A percentile compares a stretch with the other conserved stretches of the same genome.
Evolutionary conservation across 495 filamentous ascomycete species (phyloP).

Genomic region (Penicillium lagena): DNA sequence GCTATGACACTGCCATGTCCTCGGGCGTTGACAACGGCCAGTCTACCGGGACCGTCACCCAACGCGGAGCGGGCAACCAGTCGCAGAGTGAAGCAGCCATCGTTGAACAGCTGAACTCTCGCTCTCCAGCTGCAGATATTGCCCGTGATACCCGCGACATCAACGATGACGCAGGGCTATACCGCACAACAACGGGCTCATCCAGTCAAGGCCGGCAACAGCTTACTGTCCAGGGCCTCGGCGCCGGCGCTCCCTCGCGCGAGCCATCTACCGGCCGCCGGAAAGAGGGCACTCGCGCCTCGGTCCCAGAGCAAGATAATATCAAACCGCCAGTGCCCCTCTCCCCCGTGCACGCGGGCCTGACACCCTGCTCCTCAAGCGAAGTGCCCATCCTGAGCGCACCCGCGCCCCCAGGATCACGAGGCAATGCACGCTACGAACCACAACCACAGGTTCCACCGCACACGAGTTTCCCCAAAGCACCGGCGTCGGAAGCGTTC

Average conservation of each 20-base stretch:
- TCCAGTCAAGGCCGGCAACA: constrained; percentile 14
- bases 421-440: constrained; percentile 19
- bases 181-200: constrained; percentile 22
- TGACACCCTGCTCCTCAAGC: constrained; percentile 16
- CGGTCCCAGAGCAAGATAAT: constrained; percentile 6
- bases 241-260: constrained; percentile 22
- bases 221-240: constrained; percentile 15
- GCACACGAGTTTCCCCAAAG: constrained; percentile 1
- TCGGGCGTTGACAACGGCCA: constrained; percentile 29
- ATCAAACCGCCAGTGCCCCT: constrained; percentile 7
- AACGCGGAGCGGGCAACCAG: constrained; percentile 23
- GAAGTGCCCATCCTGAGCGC: constrained; percentile 17
- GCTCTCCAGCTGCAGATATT: constrained; percentile 33
- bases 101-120: constrained; percentile 36
- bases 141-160: constrained; percentile 21
- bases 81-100: constrained; percentile 33
- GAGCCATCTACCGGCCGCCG: constrained; percentile 36
- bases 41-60: constrained; percentile 20
- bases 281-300: constrained; percentile 21
- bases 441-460: constrained; percentile 4
- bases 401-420: constrained; percentile 17
- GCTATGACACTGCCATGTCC: constrained; percentile 19
- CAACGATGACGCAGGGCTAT: constrained; percentile 8
- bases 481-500: not conserved
- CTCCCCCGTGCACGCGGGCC: constrained; percentile 13